Conservation (phyloP, 148 eudicot genomes). For the Polygonum maritimum region DNA sequence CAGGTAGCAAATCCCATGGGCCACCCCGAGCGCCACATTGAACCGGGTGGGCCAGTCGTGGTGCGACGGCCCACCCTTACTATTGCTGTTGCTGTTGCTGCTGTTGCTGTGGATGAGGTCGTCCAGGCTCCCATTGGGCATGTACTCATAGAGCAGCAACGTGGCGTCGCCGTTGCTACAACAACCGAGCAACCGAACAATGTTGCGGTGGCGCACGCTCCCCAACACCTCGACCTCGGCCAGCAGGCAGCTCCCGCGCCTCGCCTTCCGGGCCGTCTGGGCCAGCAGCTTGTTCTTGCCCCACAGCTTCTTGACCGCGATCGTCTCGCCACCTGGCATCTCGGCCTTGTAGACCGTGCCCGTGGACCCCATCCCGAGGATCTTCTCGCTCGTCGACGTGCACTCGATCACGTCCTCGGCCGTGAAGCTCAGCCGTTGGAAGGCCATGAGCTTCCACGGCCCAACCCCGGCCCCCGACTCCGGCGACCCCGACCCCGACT, state of each 20-base stretch:
- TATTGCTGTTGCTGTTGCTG: background rate
- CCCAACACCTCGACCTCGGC: constrained; percentile 93
- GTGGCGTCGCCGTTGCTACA: constrained; percentile 70
- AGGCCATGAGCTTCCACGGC: constrained; percentile 83
- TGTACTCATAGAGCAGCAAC: constrained; percentile 86
- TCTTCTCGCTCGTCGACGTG: constrained; percentile 51
- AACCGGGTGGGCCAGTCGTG: constrained; percentile 72
- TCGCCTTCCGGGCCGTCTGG: constrained; percentile 57
- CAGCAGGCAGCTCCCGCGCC: constrained; percentile 43
- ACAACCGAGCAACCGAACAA: constrained; percentile 78
- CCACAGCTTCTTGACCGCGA: constrained; percentile 67
- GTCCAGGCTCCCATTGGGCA: constrained; percentile 93
- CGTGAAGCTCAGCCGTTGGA: constrained; percentile 81
- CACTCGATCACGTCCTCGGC: constrained; percentile 79
- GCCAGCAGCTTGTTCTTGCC: constrained; percentile 64
- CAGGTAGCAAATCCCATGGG: constrained; percentile 89
- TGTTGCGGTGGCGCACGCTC: constrained; percentile 84
- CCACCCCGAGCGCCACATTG: constrained; percentile 83
- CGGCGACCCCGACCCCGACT: background rate
- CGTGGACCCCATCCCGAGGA: constrained; percentile 84
- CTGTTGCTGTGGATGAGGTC: constrained; percentile 57
- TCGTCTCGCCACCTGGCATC: constrained; percentile 39
- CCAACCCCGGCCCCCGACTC: constrained; percentile 9
- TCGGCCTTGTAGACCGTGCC: constrained; percentile 66
- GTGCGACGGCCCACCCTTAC: background rate